Base-by-base conservation (phyloP, 371 early-diverging fungal genomes). In the Mucor saturninus region DNA sequence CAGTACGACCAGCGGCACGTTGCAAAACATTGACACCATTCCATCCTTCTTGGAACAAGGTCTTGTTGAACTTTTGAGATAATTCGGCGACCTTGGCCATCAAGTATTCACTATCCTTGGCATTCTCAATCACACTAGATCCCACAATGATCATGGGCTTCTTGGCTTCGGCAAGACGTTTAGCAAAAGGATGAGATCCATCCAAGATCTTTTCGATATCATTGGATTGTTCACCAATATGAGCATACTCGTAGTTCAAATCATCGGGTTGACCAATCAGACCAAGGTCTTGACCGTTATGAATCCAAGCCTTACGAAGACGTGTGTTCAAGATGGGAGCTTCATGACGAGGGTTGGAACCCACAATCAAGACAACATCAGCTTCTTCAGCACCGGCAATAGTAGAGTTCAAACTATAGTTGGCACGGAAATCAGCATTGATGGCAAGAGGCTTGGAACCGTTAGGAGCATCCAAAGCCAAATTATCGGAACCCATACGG, bases 291-390 rank as follows among this genome's bases (percentile, higher is more conserved):
- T 91, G 81, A 14, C 85, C 84, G 62, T 91, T 88, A 80, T 92
- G 89, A 60, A 97, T 83, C 73, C 88, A 98, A 26, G 94, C 89
- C 83, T 96, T 96, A 73, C 98, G 90, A 73, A 98, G 87, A 62
- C 98, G 91, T 30, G 96, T 92, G 86, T 97, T 97, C 69, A 97
- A 79, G 71, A 96, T 93, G 26, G 98, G 85, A 2, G 95, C 98
- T 81, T 98, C 98, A 74, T 94, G 96, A 54, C 97, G 93, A 53
- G 98, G 98, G 84, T 98, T 97, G 43, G 97, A 90, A 50, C 97
- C 98, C 31, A 98, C 76, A 52, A 98, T 76, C 53, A 98, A 87
- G 14, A 97, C 83, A 13, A 87, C 93, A 76, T 98, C 98, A 30
- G 96, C 96, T 51, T 93, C 89, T 72, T 97, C 97, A 65, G 93